Evolutionary conservation across 2,329 filamentous ascomycete genomes (phyloP), one percentile per base, ranked within the genome.

Genomic region (Apiospora saccharicola): DNA sequence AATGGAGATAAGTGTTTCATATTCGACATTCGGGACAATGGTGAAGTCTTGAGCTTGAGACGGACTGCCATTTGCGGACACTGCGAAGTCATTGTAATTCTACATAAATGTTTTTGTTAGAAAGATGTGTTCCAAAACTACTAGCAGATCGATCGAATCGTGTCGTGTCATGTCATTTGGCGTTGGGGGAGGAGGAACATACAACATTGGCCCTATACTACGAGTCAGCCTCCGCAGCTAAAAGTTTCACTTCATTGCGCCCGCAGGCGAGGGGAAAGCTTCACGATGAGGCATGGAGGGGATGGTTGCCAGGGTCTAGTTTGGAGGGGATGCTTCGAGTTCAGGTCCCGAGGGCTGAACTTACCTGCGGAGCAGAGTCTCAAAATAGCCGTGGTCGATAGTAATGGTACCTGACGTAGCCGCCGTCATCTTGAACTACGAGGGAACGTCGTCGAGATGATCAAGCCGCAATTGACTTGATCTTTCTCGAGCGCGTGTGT

Each of bases 361-460:
- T 83, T 81, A 92, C 91, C 89, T 88, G 78, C 87, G 86, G 70
- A 91, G 78, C 67, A 92, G 83, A 72, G 89, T 88, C 77, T 92
- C 87, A 76, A 92, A 89, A 81, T 92, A 89, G 69, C 82, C 80
- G 77, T 87, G 89, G 74, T 89, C 88, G 75, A 92, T 86, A 13
- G 89, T 91, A 69, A 92, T 86, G 75, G 85, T 82, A 51, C 73
- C 71, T 37, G 61, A 69, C 24, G 74, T 72, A 43, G 47, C 47
- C 64, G 75, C 69, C 51, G 77, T 76, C 80, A 81, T 81, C n/a
- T 70, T 70, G 47, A 46, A 24, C 34, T 64, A 41, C 19, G 57
- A 14, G 34, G 34, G 34, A 61, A 37, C 57, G 30, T 24, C 30
- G 30, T 41, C 57, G 57, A 61, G 53, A 41, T 6, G 53, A 37